These are phyloP conservation scores for Dipteronia dyeriana DNA, from an alignment of 345 rosid genomes.

Conservation along the genomic window DNA sequence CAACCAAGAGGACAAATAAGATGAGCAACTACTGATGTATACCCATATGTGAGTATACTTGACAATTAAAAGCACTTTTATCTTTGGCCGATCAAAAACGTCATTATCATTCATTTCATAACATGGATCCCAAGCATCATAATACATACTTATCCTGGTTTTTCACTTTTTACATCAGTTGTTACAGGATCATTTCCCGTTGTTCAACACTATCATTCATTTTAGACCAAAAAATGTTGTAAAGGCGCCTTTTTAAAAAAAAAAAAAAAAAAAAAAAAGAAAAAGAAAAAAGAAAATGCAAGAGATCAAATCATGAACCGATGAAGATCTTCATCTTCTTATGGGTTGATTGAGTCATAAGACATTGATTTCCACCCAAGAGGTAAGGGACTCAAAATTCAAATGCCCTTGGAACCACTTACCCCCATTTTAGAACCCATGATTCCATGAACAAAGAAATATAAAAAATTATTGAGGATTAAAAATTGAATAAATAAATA, in stretches of 20 bases:
- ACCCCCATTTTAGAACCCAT: not conserved
- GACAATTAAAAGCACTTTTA: not conserved
- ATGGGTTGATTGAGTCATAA: not conserved
- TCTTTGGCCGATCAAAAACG: not conserved
- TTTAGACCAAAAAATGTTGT: not conserved
- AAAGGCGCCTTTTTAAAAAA: not conserved
- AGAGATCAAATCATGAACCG: not conserved
- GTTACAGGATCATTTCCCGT: not conserved
- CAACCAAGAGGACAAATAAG: slow-evolving; percentile 14
- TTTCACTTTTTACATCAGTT: not conserved
- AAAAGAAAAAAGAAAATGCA: not conserved
- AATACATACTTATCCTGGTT: slow-evolving; percentile 1
- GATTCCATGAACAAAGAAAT: not conserved
- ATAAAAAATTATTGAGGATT: not conserved
- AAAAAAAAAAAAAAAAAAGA: too few relatives aligned
- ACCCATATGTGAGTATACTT: slow-evolving; percentile 4
- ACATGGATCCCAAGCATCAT: slow-evolving; percentile 5
- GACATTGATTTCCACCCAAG: not conserved
- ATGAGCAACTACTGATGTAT: slow-evolving; percentile 10
- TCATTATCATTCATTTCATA: not conserved
- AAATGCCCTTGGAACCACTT: not conserved
- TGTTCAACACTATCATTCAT: not conserved
- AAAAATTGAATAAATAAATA: not conserved
- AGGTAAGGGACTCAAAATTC: not conserved
- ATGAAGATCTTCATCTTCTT: not conserved